Evolutionary conservation across 1,284 basidiomycete species (phyloP).

Genomic region (Crocinoboletus sp.): DNA sequence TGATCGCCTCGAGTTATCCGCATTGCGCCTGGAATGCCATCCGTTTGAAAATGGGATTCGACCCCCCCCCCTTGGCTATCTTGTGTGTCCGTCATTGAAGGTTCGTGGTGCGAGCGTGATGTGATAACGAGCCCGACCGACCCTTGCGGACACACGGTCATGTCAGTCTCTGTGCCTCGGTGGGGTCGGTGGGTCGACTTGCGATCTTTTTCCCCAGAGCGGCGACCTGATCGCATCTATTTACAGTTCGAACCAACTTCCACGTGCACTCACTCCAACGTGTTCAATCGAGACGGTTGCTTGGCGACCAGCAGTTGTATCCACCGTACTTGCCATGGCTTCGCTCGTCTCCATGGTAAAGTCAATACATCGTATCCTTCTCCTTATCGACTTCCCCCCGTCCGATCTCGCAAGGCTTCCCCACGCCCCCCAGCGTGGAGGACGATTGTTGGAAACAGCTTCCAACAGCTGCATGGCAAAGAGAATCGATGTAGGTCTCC

Average conservation of each 20-base stretch:
- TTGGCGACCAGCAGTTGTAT: neutral
- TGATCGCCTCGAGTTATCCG: constrained; percentile 21
- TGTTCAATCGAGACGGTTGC: neutral
- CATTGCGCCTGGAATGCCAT: constrained; percentile 9
- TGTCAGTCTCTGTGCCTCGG: neutral
- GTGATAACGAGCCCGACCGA: constrained; percentile 1
- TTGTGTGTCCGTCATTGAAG: constrained; percentile 1
- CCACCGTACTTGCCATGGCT: neutral
- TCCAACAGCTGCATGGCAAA: neutral
- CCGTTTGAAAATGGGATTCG: constrained; percentile 6
- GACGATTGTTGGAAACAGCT: neutral
- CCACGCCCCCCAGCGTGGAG: neutral
- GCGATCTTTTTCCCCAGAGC: neutral
- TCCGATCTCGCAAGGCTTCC: neutral
- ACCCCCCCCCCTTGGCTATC: constrained; percentile 4
- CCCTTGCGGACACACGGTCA: neutral
- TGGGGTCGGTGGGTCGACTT: neutral
- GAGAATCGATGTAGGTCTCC: neutral
- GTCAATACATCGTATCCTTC: neutral
- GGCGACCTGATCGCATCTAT: constrained; percentile 5
- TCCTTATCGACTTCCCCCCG: constrained; percentile 4
- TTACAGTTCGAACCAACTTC: neutral
- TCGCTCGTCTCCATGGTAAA: constrained; percentile 4
- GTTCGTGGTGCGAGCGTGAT: neutral
- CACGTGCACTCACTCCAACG: constrained; percentile 9